Conservation (phyloP, 2,329 filamentous ascomycete genomes). For the Apiospora pterosperma region DNA sequence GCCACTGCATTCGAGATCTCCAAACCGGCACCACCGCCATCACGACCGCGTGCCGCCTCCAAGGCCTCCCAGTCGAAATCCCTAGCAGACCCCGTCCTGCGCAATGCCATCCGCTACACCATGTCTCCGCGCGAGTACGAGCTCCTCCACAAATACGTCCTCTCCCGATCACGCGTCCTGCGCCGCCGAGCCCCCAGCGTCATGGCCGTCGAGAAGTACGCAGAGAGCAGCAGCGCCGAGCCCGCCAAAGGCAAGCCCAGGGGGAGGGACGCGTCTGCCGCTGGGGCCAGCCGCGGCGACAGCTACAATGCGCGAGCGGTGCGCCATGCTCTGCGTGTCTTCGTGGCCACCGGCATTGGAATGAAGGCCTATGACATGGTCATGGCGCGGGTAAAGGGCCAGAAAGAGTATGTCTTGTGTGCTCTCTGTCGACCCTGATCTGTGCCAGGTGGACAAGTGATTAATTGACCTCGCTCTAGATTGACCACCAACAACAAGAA, state of each 20-base stretch:
- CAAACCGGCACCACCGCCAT: background rate
- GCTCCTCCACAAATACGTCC: slow-evolving; percentile 75
- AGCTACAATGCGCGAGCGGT: slow-evolving; percentile 70
- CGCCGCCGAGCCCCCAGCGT: slow-evolving; percentile 54
- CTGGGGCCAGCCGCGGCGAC: slow-evolving; percentile 37
- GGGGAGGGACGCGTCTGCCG: slow-evolving; percentile 20
- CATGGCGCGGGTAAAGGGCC: slow-evolving; percentile 42
- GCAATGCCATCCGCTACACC: slow-evolving; percentile 83
- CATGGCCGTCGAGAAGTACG: slow-evolving; percentile 53
- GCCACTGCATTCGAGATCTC: background rate
- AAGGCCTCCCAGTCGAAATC: slow-evolving; percentile 12
- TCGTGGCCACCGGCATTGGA: slow-evolving; percentile 58
- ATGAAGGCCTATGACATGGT: slow-evolving; percentile 62
- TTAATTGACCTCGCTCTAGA: slow-evolving; percentile 11
- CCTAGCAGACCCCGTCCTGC: slow-evolving; percentile 65
- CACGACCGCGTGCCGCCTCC: background rate
- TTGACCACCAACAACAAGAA: slow-evolving; percentile 34
- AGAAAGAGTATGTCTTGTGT: slow-evolving; percentile 35
- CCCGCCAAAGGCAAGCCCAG: slow-evolving; percentile 17
- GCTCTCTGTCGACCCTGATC: too few relatives aligned
- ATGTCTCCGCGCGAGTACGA: slow-evolving; percentile 84
- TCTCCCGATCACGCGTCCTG: slow-evolving; percentile 65
- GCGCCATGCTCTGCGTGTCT: slow-evolving; percentile 68
- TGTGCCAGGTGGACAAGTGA: background rate
- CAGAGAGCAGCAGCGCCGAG: slow-evolving; percentile 32